Evolutionary conservation across 2,329 filamentous ascomycete species (phyloP).

Genomic region (Phyllosticta capitalensis): DNA sequence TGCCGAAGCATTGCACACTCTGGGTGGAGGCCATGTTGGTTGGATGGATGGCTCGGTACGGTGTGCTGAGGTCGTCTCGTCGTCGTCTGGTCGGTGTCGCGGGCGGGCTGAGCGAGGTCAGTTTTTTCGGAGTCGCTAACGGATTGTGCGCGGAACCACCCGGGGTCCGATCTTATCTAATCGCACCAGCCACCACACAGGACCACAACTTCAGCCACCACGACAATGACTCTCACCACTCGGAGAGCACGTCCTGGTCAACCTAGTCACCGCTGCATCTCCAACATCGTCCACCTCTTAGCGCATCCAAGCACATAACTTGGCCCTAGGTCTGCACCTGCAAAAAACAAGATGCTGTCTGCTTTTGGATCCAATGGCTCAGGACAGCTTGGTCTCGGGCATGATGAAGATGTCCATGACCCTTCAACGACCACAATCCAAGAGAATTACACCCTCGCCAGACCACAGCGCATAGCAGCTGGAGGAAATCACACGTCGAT

Average conservation of each 20-base stretch:
- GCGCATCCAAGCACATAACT: no score
- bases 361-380: slow-evolving; percentile 45
- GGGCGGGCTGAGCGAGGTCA: neutral
- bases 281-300: no score
- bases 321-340: no score
- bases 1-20: slow-evolving; percentile 88
- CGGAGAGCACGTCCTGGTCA: no score
- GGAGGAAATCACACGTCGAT: slow-evolving; percentile 86
- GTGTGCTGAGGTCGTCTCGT: slow-evolving; percentile 9
- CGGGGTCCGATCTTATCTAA: slow-evolving; percentile 10
- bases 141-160: slow-evolving; percentile 9
- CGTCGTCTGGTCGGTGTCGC: slow-evolving; percentile 9
- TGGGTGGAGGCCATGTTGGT: slow-evolving; percentile 59
- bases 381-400: slow-evolving; percentile 41
- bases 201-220: neutral
- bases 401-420: slow-evolving; percentile 32
- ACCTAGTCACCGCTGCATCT: no score
- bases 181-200: neutral
- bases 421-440: slow-evolving; percentile 14
- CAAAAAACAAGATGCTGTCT: slow-evolving; percentile 22
- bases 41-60: slow-evolving; percentile 14
- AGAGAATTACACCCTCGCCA: neutral
- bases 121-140: slow-evolving; percentile 11
- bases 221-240: neutral
- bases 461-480: slow-evolving; percentile 36